phyloP scores from a whole-genome alignment of 257 asterid species.

The Scutellaria baicalensis region DNA sequence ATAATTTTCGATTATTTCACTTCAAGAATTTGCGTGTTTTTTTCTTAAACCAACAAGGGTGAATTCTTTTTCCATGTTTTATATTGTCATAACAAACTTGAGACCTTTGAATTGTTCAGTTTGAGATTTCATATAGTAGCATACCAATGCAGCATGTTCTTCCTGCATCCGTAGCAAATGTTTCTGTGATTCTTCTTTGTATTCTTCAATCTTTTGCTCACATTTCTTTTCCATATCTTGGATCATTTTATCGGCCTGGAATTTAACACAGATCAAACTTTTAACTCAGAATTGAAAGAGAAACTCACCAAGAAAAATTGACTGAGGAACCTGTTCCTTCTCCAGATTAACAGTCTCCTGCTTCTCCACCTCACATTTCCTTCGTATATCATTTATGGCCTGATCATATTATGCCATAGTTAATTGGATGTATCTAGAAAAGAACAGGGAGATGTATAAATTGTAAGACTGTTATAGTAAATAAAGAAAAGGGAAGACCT shows the following conservation, averaged over 20 bases:
- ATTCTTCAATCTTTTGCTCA: slow-evolving; percentile 58
- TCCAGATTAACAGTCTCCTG: slow-evolving; percentile 61
- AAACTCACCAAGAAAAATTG: slow-evolving; percentile 7
- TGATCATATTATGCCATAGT: slow-evolving; percentile 30
- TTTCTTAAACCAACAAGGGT: neutral
- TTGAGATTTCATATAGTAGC: slow-evolving; percentile 11
- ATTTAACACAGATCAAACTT: slow-evolving; percentile 16
- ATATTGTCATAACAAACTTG: neutral
- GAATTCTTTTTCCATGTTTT: neutral
- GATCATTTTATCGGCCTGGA: slow-evolving; percentile 65
- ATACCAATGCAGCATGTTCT: slow-evolving; percentile 78
- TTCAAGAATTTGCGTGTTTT: neutral
- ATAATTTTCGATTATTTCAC: neutral
- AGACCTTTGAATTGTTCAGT: slow-evolving; percentile 5
- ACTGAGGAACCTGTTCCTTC: slow-evolving; percentile 68
- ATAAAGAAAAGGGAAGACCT: slow-evolving; percentile 37
- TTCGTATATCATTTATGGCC: slow-evolving; percentile 88
- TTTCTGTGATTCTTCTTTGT: slow-evolving; percentile 64
- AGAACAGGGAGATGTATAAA: slow-evolving; percentile 2
- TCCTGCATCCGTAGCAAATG: slow-evolving; percentile 58
- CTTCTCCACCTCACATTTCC: slow-evolving; percentile 85
- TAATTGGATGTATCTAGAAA: slow-evolving; percentile 16
- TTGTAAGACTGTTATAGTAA: neutral
- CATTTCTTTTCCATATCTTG: slow-evolving; percentile 54
- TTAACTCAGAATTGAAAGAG: slow-evolving; percentile 4